Evolutionary conservation across 352 stramenopile genomes (phyloP).

Genomic region (Phytophthora fragariaefolia): DNA sequence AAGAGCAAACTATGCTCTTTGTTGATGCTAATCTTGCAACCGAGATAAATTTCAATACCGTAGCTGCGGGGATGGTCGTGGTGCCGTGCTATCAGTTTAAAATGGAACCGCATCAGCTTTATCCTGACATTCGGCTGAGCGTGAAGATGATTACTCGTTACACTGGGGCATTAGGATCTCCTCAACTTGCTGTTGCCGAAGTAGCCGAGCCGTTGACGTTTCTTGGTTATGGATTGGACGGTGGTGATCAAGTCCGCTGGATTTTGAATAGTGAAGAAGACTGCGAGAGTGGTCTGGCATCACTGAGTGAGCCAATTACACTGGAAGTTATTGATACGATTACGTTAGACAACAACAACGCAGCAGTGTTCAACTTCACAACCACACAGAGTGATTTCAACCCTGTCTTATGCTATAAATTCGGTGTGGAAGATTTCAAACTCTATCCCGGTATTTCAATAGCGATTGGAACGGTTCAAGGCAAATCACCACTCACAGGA

Average conservation of each 20-base stretch:
- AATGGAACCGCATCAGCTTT: slow-evolving; percentile 65
- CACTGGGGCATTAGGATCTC: slow-evolving; percentile 47
- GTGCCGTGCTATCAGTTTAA: slow-evolving; percentile 69
- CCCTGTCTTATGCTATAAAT: slow-evolving; percentile 71
- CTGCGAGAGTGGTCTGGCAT: slow-evolving; percentile 59
- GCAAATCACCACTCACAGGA: slow-evolving; percentile 43
- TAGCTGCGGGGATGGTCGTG: slow-evolving; percentile 44
- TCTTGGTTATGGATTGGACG: slow-evolving; percentile 48
- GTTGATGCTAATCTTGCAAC: slow-evolving; percentile 29
- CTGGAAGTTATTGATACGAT: slow-evolving; percentile 46
- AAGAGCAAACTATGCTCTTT: slow-evolving; percentile 50
- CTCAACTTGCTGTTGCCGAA: slow-evolving; percentile 58
- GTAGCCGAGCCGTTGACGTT: slow-evolving; percentile 69
- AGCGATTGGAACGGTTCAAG: slow-evolving; percentile 55
- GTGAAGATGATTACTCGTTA: slow-evolving; percentile 67
- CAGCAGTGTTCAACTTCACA: slow-evolving; percentile 60
- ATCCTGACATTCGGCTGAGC: slow-evolving; percentile 46
- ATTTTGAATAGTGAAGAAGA: slow-evolving; percentile 54
- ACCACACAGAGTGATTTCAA: slow-evolving; percentile 53
- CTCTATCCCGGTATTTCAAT: slow-evolving; percentile 58
- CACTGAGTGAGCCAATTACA: slow-evolving; percentile 37
- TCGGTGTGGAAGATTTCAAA: slow-evolving; percentile 62
- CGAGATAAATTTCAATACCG: slow-evolving; percentile 47
- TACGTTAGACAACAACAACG: slow-evolving; percentile 34
- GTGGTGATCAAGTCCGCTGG: slow-evolving; percentile 63